Evolutionary conservation across 768 basidiomycete species (phyloP), one percentile per base, ranked within the genome.

Genomic region (Roridomyces roridus): DNA sequence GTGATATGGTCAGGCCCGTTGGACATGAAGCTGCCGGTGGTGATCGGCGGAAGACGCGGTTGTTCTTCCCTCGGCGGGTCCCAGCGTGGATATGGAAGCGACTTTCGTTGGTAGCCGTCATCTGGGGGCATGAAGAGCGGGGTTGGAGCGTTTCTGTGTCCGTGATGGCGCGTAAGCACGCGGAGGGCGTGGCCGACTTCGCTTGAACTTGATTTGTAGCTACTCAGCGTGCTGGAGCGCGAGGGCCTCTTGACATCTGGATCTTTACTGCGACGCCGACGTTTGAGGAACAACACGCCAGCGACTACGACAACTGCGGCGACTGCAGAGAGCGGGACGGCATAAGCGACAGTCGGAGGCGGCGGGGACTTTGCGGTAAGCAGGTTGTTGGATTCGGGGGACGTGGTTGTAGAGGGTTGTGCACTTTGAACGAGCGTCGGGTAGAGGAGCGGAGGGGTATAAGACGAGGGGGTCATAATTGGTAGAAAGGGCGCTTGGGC

Each of bases 291-390:
- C 21, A 76, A 57, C 24, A 58, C 55, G 10, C 63, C 48, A 3
- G 73, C 73, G 14, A 74, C 46, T 7, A 77, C 39, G 6, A 74
- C 46, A 35, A 76, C 66, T 10, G 63, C 69, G 10, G 68, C 67
- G 24, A 75, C 63, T 40, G 70, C 61, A 15, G 74, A 72, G 9
- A 76, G 64, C 2, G 75, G 76, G 20, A 76, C 65, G 8, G 71
- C 73, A 50, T 70, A 68, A 15, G 73, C 72, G 8, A 67, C 71
- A 5, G 66, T 57, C 6, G 74, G 68, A 17, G 67, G 70, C 2
- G 67, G 46, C 4, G n/a, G n/a, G n/a, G 54, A 54, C 14, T 65
- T 70, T 31, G 29, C 14, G 4, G 70, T 68, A 15, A 68, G 62
- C 9, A 71, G 48, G 29, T 63, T 42, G 23, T 57, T 62, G 41